Percentiles rank a stretch among this genome's conserved stretches.
These are phyloP conservation scores for Gastrolobium bilobum DNA, from an alignment of 306 rosid species.

Conservation along the genomic window DNA sequence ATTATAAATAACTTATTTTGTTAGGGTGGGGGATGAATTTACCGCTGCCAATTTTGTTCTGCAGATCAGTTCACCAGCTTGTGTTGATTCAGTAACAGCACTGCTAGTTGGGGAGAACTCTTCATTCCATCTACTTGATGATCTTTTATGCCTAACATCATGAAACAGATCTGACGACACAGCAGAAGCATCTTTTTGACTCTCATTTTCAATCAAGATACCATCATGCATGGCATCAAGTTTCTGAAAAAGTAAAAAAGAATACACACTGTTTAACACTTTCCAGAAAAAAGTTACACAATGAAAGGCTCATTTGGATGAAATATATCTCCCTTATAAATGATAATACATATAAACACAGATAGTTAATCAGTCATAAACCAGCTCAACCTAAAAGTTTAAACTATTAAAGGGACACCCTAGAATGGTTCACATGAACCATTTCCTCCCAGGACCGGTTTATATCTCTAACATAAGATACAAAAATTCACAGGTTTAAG, in stretches of 20 bases:
- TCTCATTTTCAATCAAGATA: constrained; percentile 68
- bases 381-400: constrained; percentile 23
- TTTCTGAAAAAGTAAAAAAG: constrained; percentile 59
- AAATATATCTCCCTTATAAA: constrained; percentile 4
- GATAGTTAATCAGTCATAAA: constrained; percentile 5
- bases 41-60: constrained; percentile 68
- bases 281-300: background rate
- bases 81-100: constrained; percentile 83
- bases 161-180: constrained; percentile 62
- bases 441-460: constrained; percentile 7
- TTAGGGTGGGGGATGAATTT: constrained; percentile 30
- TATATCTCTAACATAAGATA: background rate
- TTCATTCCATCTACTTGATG: constrained; percentile 86
- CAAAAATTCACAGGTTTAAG: background rate
- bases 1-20: constrained; percentile 25
- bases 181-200: constrained; percentile 69
- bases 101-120: constrained; percentile 85
- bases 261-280: constrained; percentile 27
- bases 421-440: constrained; percentile 15
- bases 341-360: background rate
- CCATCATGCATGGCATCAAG: constrained; percentile 65
- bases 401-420: background rate
- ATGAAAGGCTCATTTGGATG: constrained; percentile 14
- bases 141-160: constrained; percentile 81
- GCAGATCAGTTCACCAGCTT: constrained; percentile 83